Evolutionary conservation across 495 filamentous ascomycete genomes (phyloP), one percentile per base, ranked within the genome.

Genomic region (Penicillium samsonianum): DNA sequence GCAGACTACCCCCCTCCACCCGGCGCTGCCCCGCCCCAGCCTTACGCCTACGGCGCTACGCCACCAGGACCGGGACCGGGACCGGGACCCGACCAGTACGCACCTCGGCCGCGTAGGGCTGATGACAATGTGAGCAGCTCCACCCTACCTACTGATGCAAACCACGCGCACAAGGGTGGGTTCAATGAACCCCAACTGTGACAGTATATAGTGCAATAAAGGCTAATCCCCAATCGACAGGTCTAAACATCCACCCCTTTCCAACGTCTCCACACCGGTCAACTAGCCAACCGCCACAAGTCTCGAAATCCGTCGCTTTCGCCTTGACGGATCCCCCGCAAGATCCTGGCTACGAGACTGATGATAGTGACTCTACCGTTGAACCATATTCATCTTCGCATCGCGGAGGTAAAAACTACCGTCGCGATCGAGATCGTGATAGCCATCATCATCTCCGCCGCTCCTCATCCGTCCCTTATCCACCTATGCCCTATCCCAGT

Each of bases 41-140:
- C 73, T 9, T 80, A 76, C 48, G 67, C 67, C 30, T 81, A 80
- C 55, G 72, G 75, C 12, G 69, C 73, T 51, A 69, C 64, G 17
- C 65, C 59, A 33, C 60, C 73, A 50, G 74, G 64, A 37, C 65
- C 68, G 22, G 75, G 65, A 31, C 4, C 30, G 30, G 33, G 33
- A 26, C 57, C 71, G 38, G 75, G 65, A 35, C 65, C 72, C 19
- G 74, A 78, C 50, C 62, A 72, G 4, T 81, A 79, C 53, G 69
- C 70, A 38, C 67, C 71, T 28, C 72, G 73, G 61, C 67, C 77
- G 28, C 74, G 76, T 48, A 70, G 78, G 64, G 75, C 70, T 55
- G 79, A 83, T 69, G 79, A 82, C 63, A 83, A 81, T 80, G 80
- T 83, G 79, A 83, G 80, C 79, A 73, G 69, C 63, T 68, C 63